Conservation (phyloP, 2,329 filamentous ascomycete species). For the Neonectria punicea region DNA sequence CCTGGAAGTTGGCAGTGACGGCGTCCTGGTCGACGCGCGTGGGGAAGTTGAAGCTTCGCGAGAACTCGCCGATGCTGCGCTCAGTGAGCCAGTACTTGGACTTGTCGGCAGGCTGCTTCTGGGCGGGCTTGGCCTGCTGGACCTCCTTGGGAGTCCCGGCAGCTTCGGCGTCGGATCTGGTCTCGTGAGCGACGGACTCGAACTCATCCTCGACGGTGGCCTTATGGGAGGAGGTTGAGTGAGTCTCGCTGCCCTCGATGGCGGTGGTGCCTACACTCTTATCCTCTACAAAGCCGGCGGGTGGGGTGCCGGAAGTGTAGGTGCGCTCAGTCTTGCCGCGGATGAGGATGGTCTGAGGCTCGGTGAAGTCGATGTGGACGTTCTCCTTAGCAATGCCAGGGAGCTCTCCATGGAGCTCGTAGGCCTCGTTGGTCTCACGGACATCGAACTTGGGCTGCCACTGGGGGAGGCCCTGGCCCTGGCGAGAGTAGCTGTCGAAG, state of each 20-base stretch:
- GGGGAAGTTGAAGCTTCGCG: conserved; percentile 75
- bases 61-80: conserved; percentile 74
- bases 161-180: conserved; percentile 41
- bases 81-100: conserved; percentile 78
- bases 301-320: conserved; percentile 65
- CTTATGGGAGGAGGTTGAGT: conserved; percentile 59
- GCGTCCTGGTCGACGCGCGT: conserved; percentile 69
- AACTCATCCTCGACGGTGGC: conserved; percentile 74
- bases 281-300: conserved; percentile 60
- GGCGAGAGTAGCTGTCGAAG: conserved; percentile 66
- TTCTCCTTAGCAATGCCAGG: conserved; percentile 80
- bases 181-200: conserved; percentile 44
- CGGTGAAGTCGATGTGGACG: conserved; percentile 81
- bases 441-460: conserved; percentile 85
- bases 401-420: conserved; percentile 84
- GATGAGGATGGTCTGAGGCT: conserved; percentile 77
- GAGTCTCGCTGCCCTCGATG: conserved; percentile 51
- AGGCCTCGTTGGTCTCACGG: conserved; percentile 73
- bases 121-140: conserved; percentile 36
- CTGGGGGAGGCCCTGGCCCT: conserved; percentile 54
- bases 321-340: conserved; percentile 75
- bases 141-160: not conserved
- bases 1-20: conserved; percentile 71
- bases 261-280: conserved; percentile 51
- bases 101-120: conserved; percentile 51